phyloP scores from a whole-genome alignment of 2,329 filamentous ascomycete species.

The Curvularia verruculosa region DNA sequence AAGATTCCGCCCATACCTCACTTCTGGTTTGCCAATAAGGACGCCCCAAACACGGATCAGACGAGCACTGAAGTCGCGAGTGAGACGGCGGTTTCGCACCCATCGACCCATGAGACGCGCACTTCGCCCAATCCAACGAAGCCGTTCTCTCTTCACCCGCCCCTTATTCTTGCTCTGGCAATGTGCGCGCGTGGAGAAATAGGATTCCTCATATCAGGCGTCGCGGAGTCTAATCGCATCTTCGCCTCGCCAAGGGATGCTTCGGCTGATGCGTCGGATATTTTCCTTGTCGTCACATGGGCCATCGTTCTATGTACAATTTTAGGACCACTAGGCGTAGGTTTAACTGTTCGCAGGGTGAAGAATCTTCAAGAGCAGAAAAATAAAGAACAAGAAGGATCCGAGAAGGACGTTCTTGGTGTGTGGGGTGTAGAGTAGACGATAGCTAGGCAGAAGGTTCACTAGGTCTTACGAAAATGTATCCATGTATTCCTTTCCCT shows the following conservation, averaged over 20 bases:
- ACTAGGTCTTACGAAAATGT: too few species aligned
- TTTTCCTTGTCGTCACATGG: conserved; percentile 62
- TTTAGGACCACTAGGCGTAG: conserved; percentile 60
- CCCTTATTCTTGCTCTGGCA: conserved; percentile 67
- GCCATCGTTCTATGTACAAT: conserved; percentile 64
- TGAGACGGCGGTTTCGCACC: too few species aligned
- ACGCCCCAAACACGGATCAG: neutral
- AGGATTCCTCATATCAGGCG: conserved; percentile 74
- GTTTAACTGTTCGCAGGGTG: conserved; percentile 56
- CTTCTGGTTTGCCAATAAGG: neutral
- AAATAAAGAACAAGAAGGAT: conserved; percentile 32
- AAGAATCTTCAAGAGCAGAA: conserved; percentile 49
- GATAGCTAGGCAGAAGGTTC: too few species aligned
- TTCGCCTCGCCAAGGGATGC: conserved; percentile 44
- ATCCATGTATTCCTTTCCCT: too few species aligned
- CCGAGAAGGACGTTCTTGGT: conserved; percentile 53
- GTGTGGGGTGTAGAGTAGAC: conserved; percentile 52
- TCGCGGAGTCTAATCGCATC: conserved; percentile 64
- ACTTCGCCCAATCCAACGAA: conserved; percentile 46
- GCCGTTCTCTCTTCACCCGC: conserved; percentile 69
- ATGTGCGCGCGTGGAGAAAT: conserved; percentile 85
- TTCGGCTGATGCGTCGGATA: conserved; percentile 47
- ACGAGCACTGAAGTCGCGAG: neutral
- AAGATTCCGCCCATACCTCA: neutral
- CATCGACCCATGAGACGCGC: conserved; percentile 11